Evolutionary conservation across 2,329 filamentous ascomycete species (phyloP).

Genomic region (Cercospora nicotianae): DNA sequence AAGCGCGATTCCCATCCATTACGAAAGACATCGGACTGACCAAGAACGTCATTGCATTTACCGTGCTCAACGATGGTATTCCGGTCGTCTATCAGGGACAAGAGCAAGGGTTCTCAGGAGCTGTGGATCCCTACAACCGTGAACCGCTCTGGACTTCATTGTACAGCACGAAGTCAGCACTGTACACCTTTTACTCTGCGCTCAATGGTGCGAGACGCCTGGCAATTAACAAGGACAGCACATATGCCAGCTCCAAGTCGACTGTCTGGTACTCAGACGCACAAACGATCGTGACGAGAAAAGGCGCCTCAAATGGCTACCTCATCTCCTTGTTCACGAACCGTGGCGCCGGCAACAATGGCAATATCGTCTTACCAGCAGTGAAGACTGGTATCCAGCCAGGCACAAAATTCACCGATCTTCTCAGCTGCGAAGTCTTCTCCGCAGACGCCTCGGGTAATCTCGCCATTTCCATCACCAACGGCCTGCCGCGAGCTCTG

Average conservation of each 20-base stretch:
- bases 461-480: slow-evolving; percentile 46
- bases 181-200: slow-evolving; percentile 43
- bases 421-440: slow-evolving; percentile 47
- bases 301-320: slow-evolving; percentile 8
- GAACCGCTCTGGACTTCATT: slow-evolving; percentile 42
- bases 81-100: slow-evolving; percentile 65
- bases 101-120: slow-evolving; percentile 56
- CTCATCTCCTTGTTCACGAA: slow-evolving; percentile 26
- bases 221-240: slow-evolving; percentile 41
- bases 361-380: slow-evolving; percentile 10
- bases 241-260: slow-evolving; percentile 43
- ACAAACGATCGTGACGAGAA: slow-evolving; percentile 23
- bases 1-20: slow-evolving; percentile 43
- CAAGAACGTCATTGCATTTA: slow-evolving; percentile 61
- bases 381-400: slow-evolving; percentile 17
- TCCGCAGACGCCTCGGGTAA: slow-evolving; percentile 47
- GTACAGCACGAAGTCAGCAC: slow-evolving; percentile 42
- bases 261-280: slow-evolving; percentile 33
- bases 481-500: slow-evolving; percentile 48
- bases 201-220: slow-evolving; percentile 54
- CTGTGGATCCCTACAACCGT: slow-evolving; percentile 39
- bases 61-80: slow-evolving; percentile 60
- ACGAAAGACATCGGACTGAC: slow-evolving; percentile 56
- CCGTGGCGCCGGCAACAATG: slow-evolving; percentile 12
- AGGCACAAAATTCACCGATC: slow-evolving; percentile 37